Evolutionary conservation across 108 stramenopile species (phyloP), one percentile per base, ranked within the genome.

Genomic region (Cyclostephanos invisitatus): DNA sequence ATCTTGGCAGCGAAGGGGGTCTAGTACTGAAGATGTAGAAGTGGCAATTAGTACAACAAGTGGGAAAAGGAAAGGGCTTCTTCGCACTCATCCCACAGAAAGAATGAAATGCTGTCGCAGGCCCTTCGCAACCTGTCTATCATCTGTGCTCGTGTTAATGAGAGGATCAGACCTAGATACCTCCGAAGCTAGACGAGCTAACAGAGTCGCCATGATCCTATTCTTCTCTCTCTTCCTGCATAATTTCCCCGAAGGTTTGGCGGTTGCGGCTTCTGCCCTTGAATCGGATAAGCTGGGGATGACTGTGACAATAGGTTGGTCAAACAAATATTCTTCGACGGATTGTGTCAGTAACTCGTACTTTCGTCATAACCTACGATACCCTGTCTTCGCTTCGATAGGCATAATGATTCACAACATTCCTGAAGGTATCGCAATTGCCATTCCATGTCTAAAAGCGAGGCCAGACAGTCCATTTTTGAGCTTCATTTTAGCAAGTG

Each of bases 371-470:
- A 46, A 46, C 44, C 44, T 46, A 17, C 12, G 4, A 42, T 9
- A n/a, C 4, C 4, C 32, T 46, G 44, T 46, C 2, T 15, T 15
- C 44, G 2, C 12, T 46, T 46, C 15, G 2, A 15, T 46, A 87
- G 89, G 10, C 60, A 93, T 93, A 62, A 85, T 90, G 71, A 87
- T 93, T 65, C 91, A 93, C 57, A 93, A 93, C 64, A 89, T 93
- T 29, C 91, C 91, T 49, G 91, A 93, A 73, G 91, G 91, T 7
- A 90, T 93, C 67, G 89, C 91, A 1, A 90, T 93, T 67, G 85
- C 87, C 37, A 85, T 93, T 28, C 91, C 91, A 10, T 93, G 91
- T 59, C 79, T 93, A 28, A 86, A 83, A 21, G 91, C 91, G 22
- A 78, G 89, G 17, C 91, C 91, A 9, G 86, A 90, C 67, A 65